Evolutionary conservation across 306 rosid genomes (phyloP).

Genomic region (Betula pendula): DNA sequence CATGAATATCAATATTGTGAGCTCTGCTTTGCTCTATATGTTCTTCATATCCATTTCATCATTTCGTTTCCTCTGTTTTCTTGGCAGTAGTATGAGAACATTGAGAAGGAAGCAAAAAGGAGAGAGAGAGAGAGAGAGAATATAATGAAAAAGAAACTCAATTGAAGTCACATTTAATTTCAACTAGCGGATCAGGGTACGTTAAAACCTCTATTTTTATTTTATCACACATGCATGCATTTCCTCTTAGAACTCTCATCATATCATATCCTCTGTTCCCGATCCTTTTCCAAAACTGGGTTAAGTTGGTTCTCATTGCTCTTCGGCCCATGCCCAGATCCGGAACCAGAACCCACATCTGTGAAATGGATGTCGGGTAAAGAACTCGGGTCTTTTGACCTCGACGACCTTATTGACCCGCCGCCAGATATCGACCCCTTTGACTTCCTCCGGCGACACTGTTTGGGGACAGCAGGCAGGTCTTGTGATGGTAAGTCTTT

Average conservation of each 20-base stretch:
- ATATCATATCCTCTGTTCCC: not conserved
- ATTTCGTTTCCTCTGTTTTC: not conserved
- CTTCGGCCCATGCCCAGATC: constrained; percentile 19
- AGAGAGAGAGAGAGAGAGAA: not conserved
- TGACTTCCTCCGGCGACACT: constrained; percentile 46
- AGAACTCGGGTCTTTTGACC: constrained; percentile 53
- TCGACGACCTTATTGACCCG: constrained; percentile 41
- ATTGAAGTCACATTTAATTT: constrained; percentile 11
- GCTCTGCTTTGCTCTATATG: not conserved
- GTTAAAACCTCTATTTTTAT: constrained; percentile 20
- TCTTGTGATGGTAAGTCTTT: constrained; percentile 37
- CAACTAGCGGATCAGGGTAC: no score
- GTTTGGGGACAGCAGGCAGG: constrained; percentile 41
- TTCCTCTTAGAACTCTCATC: constrained; percentile 6
- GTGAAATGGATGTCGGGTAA: constrained; percentile 45
- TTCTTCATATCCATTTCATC: not conserved
- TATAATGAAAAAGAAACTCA: constrained; percentile 5
- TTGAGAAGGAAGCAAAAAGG: constrained; percentile 2
- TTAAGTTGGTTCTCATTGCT: constrained; percentile 8
- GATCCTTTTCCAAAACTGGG: constrained; percentile 26
- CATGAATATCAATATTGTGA: not conserved
- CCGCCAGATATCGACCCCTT: constrained; percentile 57
- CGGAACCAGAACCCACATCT: constrained; percentile 29
- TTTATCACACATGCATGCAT: not conserved
- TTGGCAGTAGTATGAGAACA: no score